Conservation (phyloP, 1,139 yeast genomes). For the Yamadazyma siamensis region DNA sequence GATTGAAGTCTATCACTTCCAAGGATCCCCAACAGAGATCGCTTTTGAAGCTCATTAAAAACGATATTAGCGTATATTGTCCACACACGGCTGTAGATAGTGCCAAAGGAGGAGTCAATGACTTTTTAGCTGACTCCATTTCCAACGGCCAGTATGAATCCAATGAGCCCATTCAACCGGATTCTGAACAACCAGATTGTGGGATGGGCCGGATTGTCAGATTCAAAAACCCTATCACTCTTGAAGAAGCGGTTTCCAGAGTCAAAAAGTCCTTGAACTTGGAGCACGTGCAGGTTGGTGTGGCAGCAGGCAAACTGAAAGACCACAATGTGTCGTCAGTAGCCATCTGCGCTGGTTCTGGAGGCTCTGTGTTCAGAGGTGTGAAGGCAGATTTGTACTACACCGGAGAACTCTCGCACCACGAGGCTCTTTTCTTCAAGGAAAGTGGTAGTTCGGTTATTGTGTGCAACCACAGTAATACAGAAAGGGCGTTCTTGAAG, state of each 20-base stretch:
- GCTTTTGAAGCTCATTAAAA: constrained; percentile 64
- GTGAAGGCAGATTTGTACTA: constrained; percentile 71
- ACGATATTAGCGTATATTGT: constrained; percentile 81
- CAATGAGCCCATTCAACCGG: constrained; percentile 27
- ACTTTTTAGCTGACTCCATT: constrained; percentile 75
- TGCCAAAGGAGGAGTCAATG: constrained; percentile 87
- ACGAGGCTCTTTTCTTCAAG: constrained; percentile 69
- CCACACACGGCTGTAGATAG: constrained; percentile 98
- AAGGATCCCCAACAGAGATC: constrained; percentile 80
- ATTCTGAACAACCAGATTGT: constrained; percentile 36
- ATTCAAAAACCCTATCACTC: constrained; percentile 40
- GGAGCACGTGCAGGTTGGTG: constrained; percentile 62
- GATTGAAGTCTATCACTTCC: constrained; percentile 71
- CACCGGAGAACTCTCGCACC: constrained; percentile 95
- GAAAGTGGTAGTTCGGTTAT: constrained; percentile 77
- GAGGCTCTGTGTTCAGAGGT: constrained; percentile 64
- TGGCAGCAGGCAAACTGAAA: constrained; percentile 28
- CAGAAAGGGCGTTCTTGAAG: constrained; percentile 80
- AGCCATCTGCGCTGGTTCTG: constrained; percentile 98
- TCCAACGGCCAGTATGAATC: constrained; percentile 23
- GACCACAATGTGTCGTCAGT: constrained; percentile 41
- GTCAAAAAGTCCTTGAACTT: constrained; percentile 57
- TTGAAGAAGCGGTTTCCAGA: constrained; percentile 45
- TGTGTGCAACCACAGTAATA: constrained; percentile 83
- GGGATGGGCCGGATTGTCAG: constrained; percentile 77